Evolutionary conservation across 108 stramenopile genomes (phyloP).

Genomic region (Cyclotella cryptica): DNA sequence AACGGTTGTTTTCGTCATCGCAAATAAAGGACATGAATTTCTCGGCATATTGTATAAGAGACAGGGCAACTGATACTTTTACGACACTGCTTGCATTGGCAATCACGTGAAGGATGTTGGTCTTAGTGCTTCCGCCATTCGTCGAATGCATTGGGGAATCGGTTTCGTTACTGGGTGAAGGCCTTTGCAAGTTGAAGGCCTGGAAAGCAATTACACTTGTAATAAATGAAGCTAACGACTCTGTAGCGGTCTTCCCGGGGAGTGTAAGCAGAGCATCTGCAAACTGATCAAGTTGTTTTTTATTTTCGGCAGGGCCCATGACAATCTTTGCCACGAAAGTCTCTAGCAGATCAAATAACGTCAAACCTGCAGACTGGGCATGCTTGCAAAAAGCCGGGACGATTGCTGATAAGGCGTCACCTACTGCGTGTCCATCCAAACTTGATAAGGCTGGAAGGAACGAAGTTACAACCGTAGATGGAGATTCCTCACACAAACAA

Average conservation of each 20-base stretch:
- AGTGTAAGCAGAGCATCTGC: conserved; percentile 51
- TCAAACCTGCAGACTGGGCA: conserved; percentile 53
- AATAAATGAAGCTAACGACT: conserved; percentile 57
- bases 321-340: conserved; percentile 53
- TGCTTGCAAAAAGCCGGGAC: conserved; percentile 67
- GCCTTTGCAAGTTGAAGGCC: conserved; percentile 34
- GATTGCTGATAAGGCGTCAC: conserved; percentile 54
- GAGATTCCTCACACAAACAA: conserved; percentile 60
- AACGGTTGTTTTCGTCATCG: conserved; percentile 17
- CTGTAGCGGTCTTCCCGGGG: conserved; percentile 44
- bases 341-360: conserved; percentile 54
- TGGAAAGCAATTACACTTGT: conserved; percentile 47
- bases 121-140: conserved; percentile 14
- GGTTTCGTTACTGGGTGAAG: neutral
- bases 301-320: conserved; percentile 16
- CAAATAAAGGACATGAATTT: conserved; percentile 49
- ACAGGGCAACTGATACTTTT: conserved; percentile 41
- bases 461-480: conserved; percentile 59
- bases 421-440: conserved; percentile 41
- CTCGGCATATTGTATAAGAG: conserved; percentile 53
- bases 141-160: conserved; percentile 5
- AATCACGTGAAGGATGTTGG: conserved; percentile 28
- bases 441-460: conserved; percentile 66
- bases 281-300: conserved; percentile 48
- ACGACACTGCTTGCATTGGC: conserved; percentile 36